These are phyloP conservation scores for Cyanophora paradoxa DNA, from an alignment of 78 protist genomes.

Conservation along the genomic window DNA sequence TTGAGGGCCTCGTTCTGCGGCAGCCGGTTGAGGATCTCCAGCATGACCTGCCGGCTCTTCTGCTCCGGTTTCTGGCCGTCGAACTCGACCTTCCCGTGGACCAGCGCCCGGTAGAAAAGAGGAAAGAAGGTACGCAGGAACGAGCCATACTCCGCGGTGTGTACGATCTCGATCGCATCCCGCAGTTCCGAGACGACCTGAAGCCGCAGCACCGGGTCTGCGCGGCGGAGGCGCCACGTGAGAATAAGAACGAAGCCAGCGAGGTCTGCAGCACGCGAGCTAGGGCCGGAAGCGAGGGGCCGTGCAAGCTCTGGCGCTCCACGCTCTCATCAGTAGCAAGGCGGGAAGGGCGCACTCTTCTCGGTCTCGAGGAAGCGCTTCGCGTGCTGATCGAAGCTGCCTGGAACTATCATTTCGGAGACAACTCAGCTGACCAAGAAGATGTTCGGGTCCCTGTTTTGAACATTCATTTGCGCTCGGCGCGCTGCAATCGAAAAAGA, in stretches of 20 bases:
- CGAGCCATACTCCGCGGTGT: constrained; percentile 42
- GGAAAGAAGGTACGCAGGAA: constrained; percentile 29
- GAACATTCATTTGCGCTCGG: too few species aligned
- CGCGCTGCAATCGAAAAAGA: too few species aligned
- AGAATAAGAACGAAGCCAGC: not conserved
- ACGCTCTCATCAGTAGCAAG: not conserved
- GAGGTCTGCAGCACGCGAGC: not conserved
- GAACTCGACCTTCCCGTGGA: constrained; percentile 8
- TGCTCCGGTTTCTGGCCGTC: constrained; percentile 21
- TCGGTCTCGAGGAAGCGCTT: not conserved
- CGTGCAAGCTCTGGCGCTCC: not conserved
- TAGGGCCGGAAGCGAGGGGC: not conserved
- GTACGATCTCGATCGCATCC: constrained; percentile 43
- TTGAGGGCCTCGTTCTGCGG: constrained; percentile 61
- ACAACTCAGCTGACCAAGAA: too few species aligned
- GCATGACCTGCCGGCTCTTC: constrained; percentile 56
- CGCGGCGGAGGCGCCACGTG: not conserved
- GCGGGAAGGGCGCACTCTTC: not conserved
- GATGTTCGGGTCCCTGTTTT: too few species aligned
- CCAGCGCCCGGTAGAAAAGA: not conserved
- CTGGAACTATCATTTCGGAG: too few species aligned
- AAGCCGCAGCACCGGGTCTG: constrained; percentile 13
- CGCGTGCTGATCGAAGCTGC: not conserved
- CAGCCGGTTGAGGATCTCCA: constrained; percentile 66
- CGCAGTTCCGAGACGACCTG: constrained; percentile 25